phyloP scores from a whole-genome alignment of 1,139 yeast genomes.

The Suhomyces bokatorum region DNA sequence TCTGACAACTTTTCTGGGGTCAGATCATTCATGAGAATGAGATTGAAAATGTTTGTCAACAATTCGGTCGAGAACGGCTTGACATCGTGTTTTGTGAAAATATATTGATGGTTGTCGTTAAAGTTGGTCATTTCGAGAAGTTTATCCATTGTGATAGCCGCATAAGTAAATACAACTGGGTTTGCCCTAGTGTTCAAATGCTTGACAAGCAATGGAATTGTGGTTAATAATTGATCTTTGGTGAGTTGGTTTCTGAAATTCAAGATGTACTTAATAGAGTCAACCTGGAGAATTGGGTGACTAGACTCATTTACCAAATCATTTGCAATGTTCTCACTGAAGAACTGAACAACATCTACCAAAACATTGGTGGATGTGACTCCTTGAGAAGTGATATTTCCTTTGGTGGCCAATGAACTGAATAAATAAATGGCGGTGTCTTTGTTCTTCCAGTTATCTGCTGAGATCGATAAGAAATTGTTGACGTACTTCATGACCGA shows the following conservation, averaged over 20 bases:
- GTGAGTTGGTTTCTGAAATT: conserved; percentile 91
- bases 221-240: conserved; percentile 74
- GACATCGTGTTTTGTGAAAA: conserved; percentile 75
- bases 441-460: conserved; percentile 71
- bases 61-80: conserved; percentile 48
- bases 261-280: conserved; percentile 88
- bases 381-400: conserved; percentile 80
- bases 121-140: conserved; percentile 71
- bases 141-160: conserved; percentile 90
- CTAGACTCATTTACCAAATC: conserved; percentile 59
- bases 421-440: conserved; percentile 86
- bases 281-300: conserved; percentile 81
- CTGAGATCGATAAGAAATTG: conserved; percentile 54
- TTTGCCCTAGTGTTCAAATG: conserved; percentile 60
- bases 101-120: conserved; percentile 44
- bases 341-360: conserved; percentile 85
- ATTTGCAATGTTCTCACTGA: conserved; percentile 74
- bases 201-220: conserved; percentile 76
- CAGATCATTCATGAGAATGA: conserved; percentile 56
- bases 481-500: conserved; percentile 78
- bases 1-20: conserved; percentile 93
- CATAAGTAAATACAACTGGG: conserved; percentile 87
- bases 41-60: conserved; percentile 62
- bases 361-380: conserved; percentile 83
- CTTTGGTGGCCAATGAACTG: conserved; percentile 88